Evolutionary conservation across 116 monocot genomes (phyloP).

Genomic region (Iris pallida): DNA sequence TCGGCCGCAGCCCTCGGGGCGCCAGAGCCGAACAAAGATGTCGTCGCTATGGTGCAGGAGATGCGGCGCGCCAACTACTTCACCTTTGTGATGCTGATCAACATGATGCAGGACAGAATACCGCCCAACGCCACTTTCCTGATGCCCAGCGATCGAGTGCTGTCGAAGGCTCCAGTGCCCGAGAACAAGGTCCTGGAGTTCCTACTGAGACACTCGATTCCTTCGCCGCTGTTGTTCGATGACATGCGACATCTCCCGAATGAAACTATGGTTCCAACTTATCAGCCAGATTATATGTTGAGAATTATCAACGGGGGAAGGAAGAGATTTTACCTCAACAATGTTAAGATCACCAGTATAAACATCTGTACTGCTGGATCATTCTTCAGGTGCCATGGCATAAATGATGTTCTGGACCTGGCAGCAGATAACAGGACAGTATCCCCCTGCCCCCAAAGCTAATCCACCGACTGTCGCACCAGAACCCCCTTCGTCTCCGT

Average conservation of each 20-base stretch:
- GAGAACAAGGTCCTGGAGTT: constrained; percentile 41
- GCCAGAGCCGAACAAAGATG: background rate
- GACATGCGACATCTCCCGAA: constrained; percentile 40
- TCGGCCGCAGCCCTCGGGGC: constrained; percentile 1
- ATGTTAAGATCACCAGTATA: constrained; percentile 19
- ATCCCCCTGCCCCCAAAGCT: background rate
- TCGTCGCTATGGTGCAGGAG: constrained; percentile 25
- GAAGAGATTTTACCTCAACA: constrained; percentile 43
- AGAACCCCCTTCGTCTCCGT: background rate
- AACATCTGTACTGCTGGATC: constrained; percentile 36
- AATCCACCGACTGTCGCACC: constrained; percentile 2
- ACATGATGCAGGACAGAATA: constrained; percentile 44
- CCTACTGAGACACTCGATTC: constrained; percentile 45
- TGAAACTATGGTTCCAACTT: constrained; percentile 38
- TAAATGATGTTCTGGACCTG: constrained; percentile 26
- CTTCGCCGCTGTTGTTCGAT: constrained; percentile 35
- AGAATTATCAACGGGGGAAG: constrained; percentile 18
- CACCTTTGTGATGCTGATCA: constrained; percentile 62
- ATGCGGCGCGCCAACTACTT: constrained; percentile 69
- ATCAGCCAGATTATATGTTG: constrained; percentile 21
- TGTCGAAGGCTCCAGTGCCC: constrained; percentile 29
- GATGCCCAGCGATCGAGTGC: constrained; percentile 51
- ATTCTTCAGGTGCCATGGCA: constrained; percentile 63
- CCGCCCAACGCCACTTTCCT: constrained; percentile 56
- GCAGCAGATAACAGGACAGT: background rate